Percentiles rank a stretch among this genome's conserved stretches.
phyloP scores from a whole-genome alignment of 768 basidiomycete genomes.

The Clitopilus hobsonii region DNA sequence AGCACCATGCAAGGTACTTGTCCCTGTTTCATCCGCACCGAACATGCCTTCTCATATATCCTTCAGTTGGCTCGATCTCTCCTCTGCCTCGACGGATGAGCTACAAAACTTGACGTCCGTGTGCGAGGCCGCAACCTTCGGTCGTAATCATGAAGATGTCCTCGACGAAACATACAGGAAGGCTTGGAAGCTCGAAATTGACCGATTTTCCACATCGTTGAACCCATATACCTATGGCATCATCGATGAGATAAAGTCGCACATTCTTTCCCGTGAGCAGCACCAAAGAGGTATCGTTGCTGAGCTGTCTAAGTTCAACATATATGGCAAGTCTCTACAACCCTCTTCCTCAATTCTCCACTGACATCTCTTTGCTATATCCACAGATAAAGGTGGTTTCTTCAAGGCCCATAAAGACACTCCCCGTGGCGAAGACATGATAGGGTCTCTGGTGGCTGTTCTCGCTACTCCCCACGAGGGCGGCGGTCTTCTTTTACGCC shows the following conservation, averaged over 20 bases:
- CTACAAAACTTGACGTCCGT: constrained; percentile 6
- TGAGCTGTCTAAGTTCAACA: constrained; percentile 32
- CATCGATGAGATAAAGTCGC: constrained; percentile 6
- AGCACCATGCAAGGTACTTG: too few relatives aligned
- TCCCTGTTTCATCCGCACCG: too few relatives aligned
- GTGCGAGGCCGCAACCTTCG: constrained; percentile 20
- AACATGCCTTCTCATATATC: too few relatives aligned
- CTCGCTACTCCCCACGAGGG: constrained; percentile 43
- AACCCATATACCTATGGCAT: constrained; percentile 10
- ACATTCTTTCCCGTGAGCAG: constrained; percentile 9
- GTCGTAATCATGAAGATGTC: constrained; percentile 16
- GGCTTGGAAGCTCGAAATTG: constrained; percentile 17
- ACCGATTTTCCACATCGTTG: constrained; percentile 15
- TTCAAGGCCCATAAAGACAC: constrained; percentile 51
- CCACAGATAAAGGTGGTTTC: constrained; percentile 34
- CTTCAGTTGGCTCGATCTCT: constrained; percentile 3
- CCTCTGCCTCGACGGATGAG: neutral
- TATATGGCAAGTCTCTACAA: constrained; percentile 25
- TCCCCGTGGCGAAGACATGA: constrained; percentile 36
- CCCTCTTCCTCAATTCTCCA: neutral
- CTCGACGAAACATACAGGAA: constrained; percentile 23
- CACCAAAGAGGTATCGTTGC: constrained; percentile 11
- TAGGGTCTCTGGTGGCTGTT: constrained; percentile 47
- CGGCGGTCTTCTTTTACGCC: constrained; percentile 35
- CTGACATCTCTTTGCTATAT: neutral